Conservation (phyloP, 164 flowering plant species). For the Vitis labrusca region DNA sequence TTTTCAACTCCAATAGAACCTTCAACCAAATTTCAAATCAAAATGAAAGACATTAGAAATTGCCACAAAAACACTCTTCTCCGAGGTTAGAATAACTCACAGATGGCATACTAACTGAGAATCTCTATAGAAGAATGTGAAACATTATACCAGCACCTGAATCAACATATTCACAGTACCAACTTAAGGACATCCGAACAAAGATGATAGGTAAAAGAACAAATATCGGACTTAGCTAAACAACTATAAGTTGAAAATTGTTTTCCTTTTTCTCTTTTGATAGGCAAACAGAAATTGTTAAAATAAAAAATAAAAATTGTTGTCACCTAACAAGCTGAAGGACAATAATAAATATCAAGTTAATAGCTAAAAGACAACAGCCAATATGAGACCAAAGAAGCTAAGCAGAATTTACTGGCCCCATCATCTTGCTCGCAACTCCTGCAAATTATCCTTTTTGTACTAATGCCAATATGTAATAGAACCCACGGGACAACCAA, state of each 20-base stretch:
- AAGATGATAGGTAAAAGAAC: constrained; percentile 8
- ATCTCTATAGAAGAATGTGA: constrained; percentile 52
- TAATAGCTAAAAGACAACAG: too few species aligned
- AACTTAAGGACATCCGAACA: constrained; percentile 26
- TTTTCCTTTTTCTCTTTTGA: too few species aligned
- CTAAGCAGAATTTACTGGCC: too few species aligned
- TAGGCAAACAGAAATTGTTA: too few species aligned
- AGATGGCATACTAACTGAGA: constrained; percentile 48
- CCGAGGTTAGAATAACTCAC: constrained; percentile 55
- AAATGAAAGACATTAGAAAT: neutral
- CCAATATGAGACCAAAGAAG: too few species aligned
- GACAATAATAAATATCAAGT: too few species aligned
- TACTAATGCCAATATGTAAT: neutral
- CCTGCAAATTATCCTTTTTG: neutral
- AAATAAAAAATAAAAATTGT: too few species aligned
- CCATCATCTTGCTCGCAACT: too few species aligned
- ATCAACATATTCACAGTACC: constrained; percentile 54
- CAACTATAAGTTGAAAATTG: neutral
- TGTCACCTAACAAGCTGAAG: too few species aligned
- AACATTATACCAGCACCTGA: constrained; percentile 71
- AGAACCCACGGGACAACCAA: neutral
- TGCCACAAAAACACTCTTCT: constrained; percentile 9
- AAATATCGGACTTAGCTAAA: neutral
- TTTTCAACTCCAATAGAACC: neutral
- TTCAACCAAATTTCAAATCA: neutral